These are phyloP conservation scores for Eremothecium cymbalariae DNA, from an alignment of 1,139 yeast genomes.

Conservation along the genomic window DNA sequence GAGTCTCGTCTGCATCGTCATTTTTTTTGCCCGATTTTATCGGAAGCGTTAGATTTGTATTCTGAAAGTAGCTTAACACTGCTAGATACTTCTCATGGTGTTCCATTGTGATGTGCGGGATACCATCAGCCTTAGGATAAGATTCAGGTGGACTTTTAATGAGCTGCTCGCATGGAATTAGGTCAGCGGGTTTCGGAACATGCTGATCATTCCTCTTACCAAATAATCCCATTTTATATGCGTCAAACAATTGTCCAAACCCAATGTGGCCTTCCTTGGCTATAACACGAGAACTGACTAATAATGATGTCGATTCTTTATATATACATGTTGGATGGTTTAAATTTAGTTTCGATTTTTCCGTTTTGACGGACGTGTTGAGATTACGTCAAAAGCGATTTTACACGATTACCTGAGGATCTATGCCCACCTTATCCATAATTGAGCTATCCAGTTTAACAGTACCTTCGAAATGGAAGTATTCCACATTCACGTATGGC, in stretches of 20 bases:
- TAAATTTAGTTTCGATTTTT: not conserved
- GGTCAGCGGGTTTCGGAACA: constrained; percentile 12
- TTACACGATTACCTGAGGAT: too few species aligned
- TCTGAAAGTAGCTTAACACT: constrained; percentile 52
- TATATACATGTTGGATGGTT: not conserved
- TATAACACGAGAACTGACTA: not conserved
- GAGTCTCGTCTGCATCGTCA: constrained; percentile 27
- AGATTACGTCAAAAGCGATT: too few species aligned
- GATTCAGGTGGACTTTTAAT: constrained; percentile 20
- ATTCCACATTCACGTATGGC: not conserved
- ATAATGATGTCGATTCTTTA: not conserved
- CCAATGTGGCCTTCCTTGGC: too few species aligned
- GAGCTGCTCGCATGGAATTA: constrained; percentile 21
- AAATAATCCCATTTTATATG: constrained; percentile 28
- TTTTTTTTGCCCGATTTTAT: constrained; percentile 28
- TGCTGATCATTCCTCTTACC: constrained; percentile 19
- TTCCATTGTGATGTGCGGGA: constrained; percentile 39
- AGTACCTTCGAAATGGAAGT: constrained; percentile 4
- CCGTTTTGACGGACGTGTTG: too few species aligned
- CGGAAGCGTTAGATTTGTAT: constrained; percentile 32
- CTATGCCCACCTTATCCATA: too few species aligned
- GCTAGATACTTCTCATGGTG: constrained; percentile 49
- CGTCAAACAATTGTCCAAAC: too few species aligned
- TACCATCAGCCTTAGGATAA: constrained; percentile 16
- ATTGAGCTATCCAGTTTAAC: too few species aligned